phyloP scores from a whole-genome alignment of 345 rosid genomes.

The Euphorbia tirucalli region DNA sequence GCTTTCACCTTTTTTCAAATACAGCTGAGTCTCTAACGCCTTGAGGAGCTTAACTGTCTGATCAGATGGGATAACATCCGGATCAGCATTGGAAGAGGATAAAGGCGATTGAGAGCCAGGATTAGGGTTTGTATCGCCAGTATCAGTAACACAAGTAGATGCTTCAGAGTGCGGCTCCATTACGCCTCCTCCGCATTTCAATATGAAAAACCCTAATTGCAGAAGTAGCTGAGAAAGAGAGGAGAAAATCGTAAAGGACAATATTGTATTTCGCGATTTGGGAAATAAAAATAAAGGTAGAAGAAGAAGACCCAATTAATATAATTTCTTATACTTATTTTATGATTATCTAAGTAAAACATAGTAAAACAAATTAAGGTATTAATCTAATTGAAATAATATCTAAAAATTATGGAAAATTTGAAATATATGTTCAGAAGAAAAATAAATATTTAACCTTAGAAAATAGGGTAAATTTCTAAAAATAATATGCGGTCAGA shows the following conservation, averaged over 20 bases:
- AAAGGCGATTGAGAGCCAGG: neutral
- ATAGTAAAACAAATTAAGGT: too few relatives aligned
- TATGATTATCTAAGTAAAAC: too few relatives aligned
- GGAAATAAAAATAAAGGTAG: too few relatives aligned
- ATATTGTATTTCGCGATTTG: too few relatives aligned
- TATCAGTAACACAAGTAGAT: neutral
- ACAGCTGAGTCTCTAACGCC: slow-evolving; percentile 6
- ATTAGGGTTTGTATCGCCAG: neutral
- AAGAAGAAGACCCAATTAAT: too few relatives aligned
- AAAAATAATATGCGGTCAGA: too few relatives aligned
- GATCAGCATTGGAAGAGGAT: neutral
- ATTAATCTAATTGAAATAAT: too few relatives aligned
- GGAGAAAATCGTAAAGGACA: neutral
- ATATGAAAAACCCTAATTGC: slow-evolving; percentile 19
- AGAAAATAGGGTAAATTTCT: too few relatives aligned
- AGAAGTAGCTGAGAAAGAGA: neutral
- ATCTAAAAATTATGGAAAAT: too few relatives aligned
- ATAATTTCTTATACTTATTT: too few relatives aligned
- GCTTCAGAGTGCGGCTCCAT: slow-evolving; percentile 10
- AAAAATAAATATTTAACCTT: too few relatives aligned
- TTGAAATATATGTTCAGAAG: too few relatives aligned
- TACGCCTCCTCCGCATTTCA: slow-evolving; percentile 22
- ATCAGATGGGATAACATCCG: neutral
- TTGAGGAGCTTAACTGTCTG: slow-evolving; percentile 9
- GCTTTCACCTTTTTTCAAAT: neutral